Evolutionary conservation across 345 rosid genomes (phyloP).

Genomic region (Eucalyptus rudis): DNA sequence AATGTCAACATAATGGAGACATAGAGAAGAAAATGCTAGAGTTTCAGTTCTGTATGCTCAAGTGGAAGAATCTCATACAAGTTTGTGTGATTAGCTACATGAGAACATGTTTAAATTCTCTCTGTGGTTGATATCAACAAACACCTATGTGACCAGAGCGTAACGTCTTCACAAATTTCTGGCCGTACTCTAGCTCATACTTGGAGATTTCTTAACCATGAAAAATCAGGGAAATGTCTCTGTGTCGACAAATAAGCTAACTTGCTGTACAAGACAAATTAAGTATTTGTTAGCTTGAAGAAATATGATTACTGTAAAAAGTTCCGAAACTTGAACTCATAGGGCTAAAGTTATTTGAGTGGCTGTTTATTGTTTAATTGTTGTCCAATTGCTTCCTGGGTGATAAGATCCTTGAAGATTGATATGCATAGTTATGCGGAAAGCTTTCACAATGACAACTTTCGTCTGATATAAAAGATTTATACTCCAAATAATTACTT

Average conservation of each 20-base stretch:
- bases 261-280: neutral
- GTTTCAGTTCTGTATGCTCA: neutral
- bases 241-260: neutral
- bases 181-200: neutral
- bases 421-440: neutral
- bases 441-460: neutral
- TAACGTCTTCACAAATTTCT: neutral
- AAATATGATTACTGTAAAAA: neutral
- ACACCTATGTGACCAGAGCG: neutral
- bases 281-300: neutral
- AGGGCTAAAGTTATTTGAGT: neutral
- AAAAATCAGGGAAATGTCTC: neutral
- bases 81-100: neutral
- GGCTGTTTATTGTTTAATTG: neutral
- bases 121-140: neutral
- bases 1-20: neutral
- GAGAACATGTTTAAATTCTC: neutral
- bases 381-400: neutral
- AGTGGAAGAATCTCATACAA: neutral
- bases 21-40: neutral
- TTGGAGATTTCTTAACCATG: neutral
- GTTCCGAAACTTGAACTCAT: neutral
- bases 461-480: neutral
- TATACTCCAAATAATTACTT: neutral
- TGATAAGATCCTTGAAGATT: neutral